Evolutionary conservation across 139 green algal genomes (phyloP), one percentile per base, ranked within the genome.

Genomic region (Spirogloea muscicola): DNA sequence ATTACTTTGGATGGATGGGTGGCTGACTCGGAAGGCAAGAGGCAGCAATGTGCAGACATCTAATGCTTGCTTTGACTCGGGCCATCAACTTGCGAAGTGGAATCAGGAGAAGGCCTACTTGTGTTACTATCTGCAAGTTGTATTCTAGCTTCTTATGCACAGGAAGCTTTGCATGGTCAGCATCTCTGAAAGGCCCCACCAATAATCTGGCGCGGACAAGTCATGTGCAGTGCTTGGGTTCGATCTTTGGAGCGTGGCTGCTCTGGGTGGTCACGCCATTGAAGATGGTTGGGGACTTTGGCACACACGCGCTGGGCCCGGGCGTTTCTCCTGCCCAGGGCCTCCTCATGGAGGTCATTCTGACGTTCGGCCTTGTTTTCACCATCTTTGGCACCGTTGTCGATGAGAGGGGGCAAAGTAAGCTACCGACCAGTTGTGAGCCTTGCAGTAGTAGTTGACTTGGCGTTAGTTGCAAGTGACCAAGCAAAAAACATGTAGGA

Each of bases 281-380:
- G n/a, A n/a, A 16, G n/a, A n/a, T n/a, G n/a, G n/a, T n/a, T n/a
- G 69, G 69, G 33, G 33, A 36, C 4, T 5, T 78, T 16, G 71
- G 71, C 36, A 63, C 60, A 16, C 71, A 79, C 44, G 21, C 27
- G 5, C 42, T 79, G 18, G 58, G 46, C 42, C 42, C 76, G 3
- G 68, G 68, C 6, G 36, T 81, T 10, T 44, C 40, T 1, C 37
- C 39, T 33, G 64, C 34, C 31, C 36, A 66, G 31, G 73, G n/a
- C 1, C 43, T 81, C 13, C 48, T 81, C 21, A 81, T 81, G 73
- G 73, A 81, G 41, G n/a, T 81, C 16, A 77, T 81, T 9, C 73
- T 81, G n/a, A 81, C 73, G 25, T 81, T 81, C 7, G 42, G 73
- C 37, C 73, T 81, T 18, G 57, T 81, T 0, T 81, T 81, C 36